Conservation (phyloP, 1,139 yeast species). For the Candida sanyaensis region DNA sequence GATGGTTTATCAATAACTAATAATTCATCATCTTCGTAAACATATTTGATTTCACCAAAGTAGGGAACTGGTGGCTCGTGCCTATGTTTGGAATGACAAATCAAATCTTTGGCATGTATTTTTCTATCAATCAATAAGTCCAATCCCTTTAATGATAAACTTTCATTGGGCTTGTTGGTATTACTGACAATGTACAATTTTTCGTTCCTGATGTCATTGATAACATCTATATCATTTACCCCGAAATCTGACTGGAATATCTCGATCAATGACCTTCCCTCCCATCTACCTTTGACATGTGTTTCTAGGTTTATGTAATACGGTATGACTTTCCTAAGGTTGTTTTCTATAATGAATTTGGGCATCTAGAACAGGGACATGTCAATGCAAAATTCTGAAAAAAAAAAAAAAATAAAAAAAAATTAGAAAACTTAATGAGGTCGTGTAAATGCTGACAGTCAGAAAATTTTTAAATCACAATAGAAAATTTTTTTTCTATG, state of each 20-base stretch:
- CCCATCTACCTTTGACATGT: constrained; percentile 53
- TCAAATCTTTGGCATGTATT: constrained; percentile 50
- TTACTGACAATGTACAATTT: constrained; percentile 27
- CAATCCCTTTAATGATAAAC: constrained; percentile 23
- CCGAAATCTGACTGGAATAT: constrained; percentile 48
- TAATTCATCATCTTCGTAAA: constrained; percentile 49
- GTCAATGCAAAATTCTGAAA: background rate
- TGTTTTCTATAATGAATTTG: constrained; percentile 31
- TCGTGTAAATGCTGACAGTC: constrained; percentile 1
- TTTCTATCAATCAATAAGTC: constrained; percentile 20
- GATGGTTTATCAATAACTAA: constrained; percentile 72
- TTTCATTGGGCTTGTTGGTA: constrained; percentile 26
- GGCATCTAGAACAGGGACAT: constrained; percentile 6
- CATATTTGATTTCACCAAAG: constrained; percentile 32
- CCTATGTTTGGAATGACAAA: constrained; percentile 50
- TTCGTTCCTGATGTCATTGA: constrained; percentile 26
- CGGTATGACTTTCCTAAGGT: constrained; percentile 48
- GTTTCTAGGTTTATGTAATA: constrained; percentile 43
- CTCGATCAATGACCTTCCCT: constrained; percentile 42
- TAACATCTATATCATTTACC: constrained; percentile 25
- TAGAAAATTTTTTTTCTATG: background rate
- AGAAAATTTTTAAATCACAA: constrained; percentile 1
- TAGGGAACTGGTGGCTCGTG: constrained; percentile 61
- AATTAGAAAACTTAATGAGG: background rate
- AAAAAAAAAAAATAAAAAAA: background rate